A percentile compares a stretch with the other conserved stretches of the same genome.
Evolutionary conservation across 2,329 filamentous ascomycete genomes (phyloP).

Genomic region (Penicillium aurantiogriseum): DNA sequence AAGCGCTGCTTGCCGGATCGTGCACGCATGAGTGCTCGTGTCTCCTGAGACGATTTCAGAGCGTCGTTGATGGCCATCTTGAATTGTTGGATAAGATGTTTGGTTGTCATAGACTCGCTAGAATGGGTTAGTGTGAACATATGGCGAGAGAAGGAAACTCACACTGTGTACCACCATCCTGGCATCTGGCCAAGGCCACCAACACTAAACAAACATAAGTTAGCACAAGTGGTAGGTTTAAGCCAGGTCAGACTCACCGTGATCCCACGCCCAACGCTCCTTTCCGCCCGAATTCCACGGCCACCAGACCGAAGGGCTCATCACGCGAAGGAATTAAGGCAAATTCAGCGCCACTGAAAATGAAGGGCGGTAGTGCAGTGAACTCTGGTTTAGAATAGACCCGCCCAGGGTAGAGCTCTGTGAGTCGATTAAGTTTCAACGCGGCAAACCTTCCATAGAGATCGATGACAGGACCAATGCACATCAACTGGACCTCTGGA

Average conservation of each 20-base stretch:
- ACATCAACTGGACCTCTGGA: conserved; percentile 61
- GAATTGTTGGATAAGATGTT: conserved; percentile 64
- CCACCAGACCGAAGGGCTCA: conserved; percentile 67
- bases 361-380: conserved; percentile 63
- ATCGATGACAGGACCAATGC: conserved; percentile 65
- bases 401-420: conserved; percentile 63
- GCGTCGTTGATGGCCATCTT: conserved; percentile 62
- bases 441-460: conserved; percentile 67
- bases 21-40: conserved; percentile 62
- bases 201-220: conserved; percentile 42
- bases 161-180: conserved; percentile 67
- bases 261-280: conserved; percentile 66
- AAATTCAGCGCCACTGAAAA: conserved; percentile 67
- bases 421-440: conserved; percentile 62
- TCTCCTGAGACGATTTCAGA: conserved; percentile 53
- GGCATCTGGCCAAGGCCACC: conserved; percentile 68
- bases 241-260: conserved; percentile 16
- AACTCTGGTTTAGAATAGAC: conserved; percentile 68
- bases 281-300: conserved; percentile 67
- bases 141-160: background rate
- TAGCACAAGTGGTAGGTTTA: background rate
- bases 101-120: conserved; percentile 59
- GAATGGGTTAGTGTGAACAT: background rate
- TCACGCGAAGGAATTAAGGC: conserved; percentile 70
- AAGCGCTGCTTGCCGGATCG: conserved; percentile 65